Percentiles rank a stretch among this genome's conserved stretches.
Conservation (phyloP, 2,329 filamentous ascomycete genomes). For the Mariannaea elegans region DNA sequence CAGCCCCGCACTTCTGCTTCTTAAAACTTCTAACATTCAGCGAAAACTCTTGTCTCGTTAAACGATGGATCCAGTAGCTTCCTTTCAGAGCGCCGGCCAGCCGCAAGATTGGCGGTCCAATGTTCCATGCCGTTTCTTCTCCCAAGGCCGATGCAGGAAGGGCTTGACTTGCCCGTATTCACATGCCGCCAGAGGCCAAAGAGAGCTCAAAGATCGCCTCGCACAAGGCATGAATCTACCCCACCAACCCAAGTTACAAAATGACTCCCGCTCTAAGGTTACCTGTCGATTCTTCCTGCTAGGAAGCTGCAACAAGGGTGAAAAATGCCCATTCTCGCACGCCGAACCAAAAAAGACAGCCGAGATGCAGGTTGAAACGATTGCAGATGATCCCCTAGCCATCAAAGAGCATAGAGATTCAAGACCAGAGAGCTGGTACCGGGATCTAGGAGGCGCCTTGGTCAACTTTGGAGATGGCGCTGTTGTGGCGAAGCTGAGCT, state of each 20-base stretch:
- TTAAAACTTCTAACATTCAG: no score
- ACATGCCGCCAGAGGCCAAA: neutral
- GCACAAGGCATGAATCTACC: neutral
- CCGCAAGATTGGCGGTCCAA: neutral
- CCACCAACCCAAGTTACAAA: neutral
- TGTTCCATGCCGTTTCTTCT: neutral
- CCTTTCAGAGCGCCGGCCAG: no score
- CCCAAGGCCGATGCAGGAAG: neutral
- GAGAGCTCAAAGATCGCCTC: neutral
- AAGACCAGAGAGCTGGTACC: constrained; percentile 3
- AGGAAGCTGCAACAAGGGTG: neutral
- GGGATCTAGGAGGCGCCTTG: constrained; percentile 38
- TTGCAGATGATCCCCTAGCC: neutral
- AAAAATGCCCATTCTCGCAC: neutral
- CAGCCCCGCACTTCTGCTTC: no score
- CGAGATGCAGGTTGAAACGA: neutral
- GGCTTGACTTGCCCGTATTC: neutral
- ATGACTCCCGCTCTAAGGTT: neutral
- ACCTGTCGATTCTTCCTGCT: neutral
- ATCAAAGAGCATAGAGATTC: neutral
- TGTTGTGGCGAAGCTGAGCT: constrained; percentile 36
- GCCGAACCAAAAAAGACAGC: neutral
- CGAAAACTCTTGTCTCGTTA: no score
- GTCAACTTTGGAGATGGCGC: constrained; percentile 46
- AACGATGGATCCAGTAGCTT: no score